Base-by-base conservation (phyloP, 1,284 basidiomycete genomes). In the Puccinia novopanici region DNA sequence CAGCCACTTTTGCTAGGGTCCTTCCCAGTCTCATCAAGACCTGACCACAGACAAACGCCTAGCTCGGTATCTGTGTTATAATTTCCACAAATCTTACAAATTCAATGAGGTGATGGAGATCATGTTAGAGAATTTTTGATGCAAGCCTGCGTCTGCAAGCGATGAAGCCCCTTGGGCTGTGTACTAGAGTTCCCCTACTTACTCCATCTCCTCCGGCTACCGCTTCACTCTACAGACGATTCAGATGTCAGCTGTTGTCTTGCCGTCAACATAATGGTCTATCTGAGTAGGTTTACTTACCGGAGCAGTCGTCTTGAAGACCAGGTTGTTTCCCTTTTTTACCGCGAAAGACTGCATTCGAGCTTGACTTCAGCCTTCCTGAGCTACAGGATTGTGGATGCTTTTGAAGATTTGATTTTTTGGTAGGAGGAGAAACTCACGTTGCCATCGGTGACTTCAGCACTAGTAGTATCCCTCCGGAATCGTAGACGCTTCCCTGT, bases 21-120 rank as follows among this genome's bases (percentile, higher is more conserved):
- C n/a, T 54, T 34, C 52, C 75, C 75, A 45, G 42, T 67, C 19
- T 63, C 59, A 55, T 76, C 75, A 48, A 63, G 50, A 19, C 75
- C 75, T 50, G 59, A 65, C 75, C 75, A 76, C 12, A 76, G 61
- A 48, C 75, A 76, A 37, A 67, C 75, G 12, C 59, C 75, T 34
- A 65, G 34, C 5, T 50, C 75, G 30, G 24, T 34, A 37, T 76
- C 59, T 9, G 59, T 65, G 48, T 76, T 59, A 19, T 76, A 76
- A 3, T 63, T 63, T 67, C 75, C 75, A 67, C 75, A 76, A 19
- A 63, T 48, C 73, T 75, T 54, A 24, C 22, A 12, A 5, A 37
- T 8, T 19, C 15, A 12, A 30, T 27, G n/a, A 13, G 10, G 12
- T n/a, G n/a, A n/a, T n/a, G n/a, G n/a, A n/a, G n/a, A n/a, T n/a